Percentiles rank a stretch among this genome's conserved stretches.
phyloP scores from a whole-genome alignment of 2,329 filamentous ascomycete species.

The Keithomyces neogunnii region DNA sequence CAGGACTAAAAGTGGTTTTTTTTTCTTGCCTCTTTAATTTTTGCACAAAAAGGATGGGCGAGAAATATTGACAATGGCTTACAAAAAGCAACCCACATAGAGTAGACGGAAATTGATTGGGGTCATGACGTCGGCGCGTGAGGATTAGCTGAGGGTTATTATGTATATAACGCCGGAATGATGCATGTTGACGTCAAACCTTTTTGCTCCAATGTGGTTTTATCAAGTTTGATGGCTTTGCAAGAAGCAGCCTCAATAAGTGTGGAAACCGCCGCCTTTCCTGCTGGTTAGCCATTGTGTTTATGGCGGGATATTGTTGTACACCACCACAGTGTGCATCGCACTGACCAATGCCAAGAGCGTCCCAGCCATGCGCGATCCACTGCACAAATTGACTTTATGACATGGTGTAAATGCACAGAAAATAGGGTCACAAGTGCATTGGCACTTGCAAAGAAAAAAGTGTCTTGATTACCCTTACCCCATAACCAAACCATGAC shows the following conservation, averaged over 20 bases:
- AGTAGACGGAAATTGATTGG: conserved; percentile 2
- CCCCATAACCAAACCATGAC: neutral
- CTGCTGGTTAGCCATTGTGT: no score
- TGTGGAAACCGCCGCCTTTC: no score
- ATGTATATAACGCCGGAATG: conserved; percentile 10
- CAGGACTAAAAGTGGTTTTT: neutral
- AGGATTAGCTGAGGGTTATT: neutral
- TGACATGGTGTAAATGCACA: no score
- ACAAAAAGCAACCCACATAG: neutral
- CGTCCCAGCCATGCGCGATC: no score
- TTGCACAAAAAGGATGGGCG: neutral
- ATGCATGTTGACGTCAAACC: conserved; percentile 5
- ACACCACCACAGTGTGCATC: no score
- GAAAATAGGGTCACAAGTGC: neutral
- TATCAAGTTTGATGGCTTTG: no score
- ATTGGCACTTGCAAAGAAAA: neutral
- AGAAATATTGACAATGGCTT: neutral
- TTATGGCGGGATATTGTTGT: no score
- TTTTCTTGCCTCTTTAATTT: neutral
- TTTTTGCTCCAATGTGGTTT: no score
- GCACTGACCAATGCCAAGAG: no score
- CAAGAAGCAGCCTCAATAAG: no score
- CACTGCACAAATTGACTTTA: no score
- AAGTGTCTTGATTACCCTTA: neutral
- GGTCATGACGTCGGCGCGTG: neutral